Percentiles rank a stretch among this genome's conserved stretches.
phyloP scores from a whole-genome alignment of 2,329 filamentous ascomycete species.

The Macroventuria anomochaeta region DNA sequence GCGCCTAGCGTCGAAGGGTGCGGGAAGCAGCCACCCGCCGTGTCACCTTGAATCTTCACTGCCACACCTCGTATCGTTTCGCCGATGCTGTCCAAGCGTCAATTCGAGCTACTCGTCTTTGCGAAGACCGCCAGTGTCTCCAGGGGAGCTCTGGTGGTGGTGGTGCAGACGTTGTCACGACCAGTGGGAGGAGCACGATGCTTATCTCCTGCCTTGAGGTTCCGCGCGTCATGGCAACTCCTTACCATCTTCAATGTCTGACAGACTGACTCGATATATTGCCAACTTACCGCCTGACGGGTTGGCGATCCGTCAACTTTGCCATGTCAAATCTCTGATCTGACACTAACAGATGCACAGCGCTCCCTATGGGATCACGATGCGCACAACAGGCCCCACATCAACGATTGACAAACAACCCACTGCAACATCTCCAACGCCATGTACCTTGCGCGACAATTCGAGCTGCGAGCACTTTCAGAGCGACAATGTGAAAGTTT shows the following conservation, averaged over 20 bases:
- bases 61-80: background rate
- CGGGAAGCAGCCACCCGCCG: slow-evolving; percentile 4
- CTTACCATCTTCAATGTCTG: background rate
- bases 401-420: background rate
- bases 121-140: background rate
- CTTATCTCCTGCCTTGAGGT: background rate
- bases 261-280: background rate
- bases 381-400: background rate
- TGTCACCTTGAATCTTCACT: background rate
- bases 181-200: background rate
- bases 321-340: background rate
- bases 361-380: background rate
- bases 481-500: background rate
- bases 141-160: background rate
- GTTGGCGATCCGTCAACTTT: background rate
- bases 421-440: background rate
- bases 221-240: slow-evolving; percentile 9
- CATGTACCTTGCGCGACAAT: background rate
- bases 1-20: background rate
- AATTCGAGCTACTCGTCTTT: background rate
- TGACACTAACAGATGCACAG: background rate
- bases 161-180: background rate
- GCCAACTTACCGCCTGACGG: background rate
- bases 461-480: background rate
- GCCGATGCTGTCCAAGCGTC: slow-evolving; percentile 2